phyloP scores from a whole-genome alignment of 306 rosid species.

The Trifolium repens region DNA sequence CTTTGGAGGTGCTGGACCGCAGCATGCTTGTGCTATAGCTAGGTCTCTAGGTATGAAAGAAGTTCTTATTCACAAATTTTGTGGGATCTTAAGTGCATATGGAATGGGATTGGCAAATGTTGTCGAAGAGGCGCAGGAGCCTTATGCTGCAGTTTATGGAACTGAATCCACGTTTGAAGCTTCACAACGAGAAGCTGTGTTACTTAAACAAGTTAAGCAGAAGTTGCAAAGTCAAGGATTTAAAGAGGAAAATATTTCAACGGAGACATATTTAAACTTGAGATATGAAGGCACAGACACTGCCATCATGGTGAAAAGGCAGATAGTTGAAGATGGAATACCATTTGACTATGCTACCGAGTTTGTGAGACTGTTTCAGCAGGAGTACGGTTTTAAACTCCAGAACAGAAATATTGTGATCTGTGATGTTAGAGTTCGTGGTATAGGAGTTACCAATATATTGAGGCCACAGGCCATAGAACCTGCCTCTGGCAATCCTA shows the following conservation, averaged over 20 bases:
- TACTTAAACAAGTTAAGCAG: conserved; percentile 68
- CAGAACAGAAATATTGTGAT: conserved; percentile 74
- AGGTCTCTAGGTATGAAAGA: conserved; percentile 93
- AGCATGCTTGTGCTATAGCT: conserved; percentile 97
- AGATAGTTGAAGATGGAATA: conserved; percentile 49
- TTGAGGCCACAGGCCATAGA: conserved; percentile 71
- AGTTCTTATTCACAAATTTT: conserved; percentile 82
- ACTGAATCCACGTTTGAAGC: conserved; percentile 63
- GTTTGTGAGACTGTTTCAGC: conserved; percentile 75
- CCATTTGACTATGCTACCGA: conserved; percentile 64
- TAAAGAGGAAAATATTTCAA: conserved; percentile 63
- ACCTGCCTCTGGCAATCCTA: conserved; percentile 55
- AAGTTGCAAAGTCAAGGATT: conserved; percentile 83
- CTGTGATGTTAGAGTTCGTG: conserved; percentile 84
- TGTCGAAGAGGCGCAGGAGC: conserved; percentile 93
- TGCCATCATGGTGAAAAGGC: conserved; percentile 83
- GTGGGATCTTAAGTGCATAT: conserved; percentile 95
- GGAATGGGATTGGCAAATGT: conserved; percentile 99
- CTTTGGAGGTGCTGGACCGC: conserved; percentile 99
- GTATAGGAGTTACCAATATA: conserved; percentile 85
- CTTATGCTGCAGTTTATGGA: conserved; percentile 75
- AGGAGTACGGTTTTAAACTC: conserved; percentile 87
- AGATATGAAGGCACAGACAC: conserved; percentile 97
- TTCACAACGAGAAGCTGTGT: conserved; percentile 62
- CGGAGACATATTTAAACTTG: conserved; percentile 81